Evolutionary conservation across 2,329 filamentous ascomycete genomes (phyloP), one percentile per base, ranked within the genome.

Genomic region (Pyrenophora tritici-repentis): DNA sequence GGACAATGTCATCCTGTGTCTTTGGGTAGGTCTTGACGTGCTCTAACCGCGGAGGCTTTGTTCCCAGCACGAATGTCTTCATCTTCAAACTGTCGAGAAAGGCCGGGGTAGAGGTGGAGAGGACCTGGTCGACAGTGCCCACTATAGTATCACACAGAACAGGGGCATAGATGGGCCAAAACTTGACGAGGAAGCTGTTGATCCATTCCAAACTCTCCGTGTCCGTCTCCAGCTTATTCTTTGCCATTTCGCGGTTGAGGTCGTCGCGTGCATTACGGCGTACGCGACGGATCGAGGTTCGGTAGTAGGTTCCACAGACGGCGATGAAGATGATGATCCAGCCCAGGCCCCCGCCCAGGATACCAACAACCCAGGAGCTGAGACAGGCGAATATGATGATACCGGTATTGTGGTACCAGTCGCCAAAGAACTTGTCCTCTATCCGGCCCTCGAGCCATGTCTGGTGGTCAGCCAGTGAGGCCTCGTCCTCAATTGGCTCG

Each of bases 21-120:
- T 94, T 96, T 50, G 93, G 93, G 65, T 99, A 97, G 0, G 94
- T 96, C 80, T 96, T 97, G 74, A 99, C 94, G 68, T 97, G 92
- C 76, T 99, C 94, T 80, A 99, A 84, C 24, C 94, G 86, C 5
- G 95, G 95, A 22, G 94, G 93, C 76, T 99, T 99, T 7, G 90
- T 92, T 48, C 94, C 94, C 12, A 99, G 83, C 0, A 92, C 90
- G 73, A 99, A 99, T 0, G 88, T 93, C 76, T 92, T 95, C 77
- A 99, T 84, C 65, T 92, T 90, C 73, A 99, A 78, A 72, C 91
- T 96, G 73, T 99, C 94, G 47, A 99, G 81, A 67, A 99, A 97
- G 0, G 88, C 85, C 0, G 94, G 94, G 0, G 92, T 97, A 2
- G 92, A 87, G 0, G 90, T 92, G 69, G 92, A 97, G 49, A 99